Percentiles rank a stretch among this genome's conserved stretches.
Conservation (phyloP, 2,329 filamentous ascomycete species). For the Diplodia scrobiculata region DNA sequence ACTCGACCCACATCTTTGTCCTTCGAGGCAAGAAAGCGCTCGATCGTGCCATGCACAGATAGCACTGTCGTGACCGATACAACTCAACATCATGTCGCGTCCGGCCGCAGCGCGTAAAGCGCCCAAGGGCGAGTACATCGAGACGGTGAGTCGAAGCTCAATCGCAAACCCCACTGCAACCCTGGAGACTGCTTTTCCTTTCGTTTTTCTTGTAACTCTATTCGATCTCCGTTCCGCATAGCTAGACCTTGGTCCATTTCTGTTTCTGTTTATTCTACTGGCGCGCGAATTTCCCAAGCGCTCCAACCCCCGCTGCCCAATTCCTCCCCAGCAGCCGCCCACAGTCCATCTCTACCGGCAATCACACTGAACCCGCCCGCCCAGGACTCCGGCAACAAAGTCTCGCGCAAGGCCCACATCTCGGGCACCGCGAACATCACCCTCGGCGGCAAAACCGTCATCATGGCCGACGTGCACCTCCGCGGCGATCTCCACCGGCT, state of each 20-base stretch:
- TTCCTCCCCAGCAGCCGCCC: too few relatives aligned
- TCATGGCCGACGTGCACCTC: slow-evolving; percentile 92
- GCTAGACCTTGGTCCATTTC: background rate
- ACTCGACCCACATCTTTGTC: background rate
- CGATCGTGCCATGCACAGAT: background rate
- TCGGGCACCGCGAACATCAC: slow-evolving; percentile 98
- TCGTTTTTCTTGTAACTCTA: background rate
- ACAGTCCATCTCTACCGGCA: background rate
- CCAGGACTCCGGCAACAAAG: slow-evolving; percentile 97
- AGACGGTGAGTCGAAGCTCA: slow-evolving; percentile 67
- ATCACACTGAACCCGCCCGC: slow-evolving; percentile 3
- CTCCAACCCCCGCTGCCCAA: background rate
- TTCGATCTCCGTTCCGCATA: background rate
- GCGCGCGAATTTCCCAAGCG: background rate
- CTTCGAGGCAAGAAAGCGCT: background rate
- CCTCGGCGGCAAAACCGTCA: slow-evolving; percentile 89
- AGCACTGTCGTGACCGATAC: background rate
- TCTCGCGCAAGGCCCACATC: slow-evolving; percentile 86
- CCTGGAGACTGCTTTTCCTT: background rate
- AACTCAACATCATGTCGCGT: slow-evolving; percentile 44
- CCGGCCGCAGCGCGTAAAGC: slow-evolving; percentile 57
- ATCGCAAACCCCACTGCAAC: background rate
- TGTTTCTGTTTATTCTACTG: background rate
- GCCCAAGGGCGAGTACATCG: slow-evolving; percentile 90
- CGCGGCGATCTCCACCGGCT: slow-evolving; percentile 76